phyloP scores from a whole-genome alignment of 2,329 filamentous ascomycete species.

The Aspergillus glaucus region DNA sequence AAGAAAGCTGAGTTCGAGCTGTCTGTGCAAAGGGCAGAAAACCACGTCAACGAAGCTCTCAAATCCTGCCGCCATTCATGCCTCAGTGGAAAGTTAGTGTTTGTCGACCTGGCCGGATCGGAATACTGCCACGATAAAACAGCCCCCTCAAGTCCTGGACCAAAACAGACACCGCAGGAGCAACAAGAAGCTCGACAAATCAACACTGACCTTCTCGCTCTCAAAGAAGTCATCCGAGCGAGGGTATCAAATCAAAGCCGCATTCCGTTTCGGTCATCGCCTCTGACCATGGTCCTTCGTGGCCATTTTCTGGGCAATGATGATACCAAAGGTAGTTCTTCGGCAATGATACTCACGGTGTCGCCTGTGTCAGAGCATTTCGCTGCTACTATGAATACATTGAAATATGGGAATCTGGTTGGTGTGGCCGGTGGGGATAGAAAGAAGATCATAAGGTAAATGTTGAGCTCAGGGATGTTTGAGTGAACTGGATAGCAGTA shows the following conservation, averaged over 20 bases:
- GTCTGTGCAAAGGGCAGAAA: slow-evolving; percentile 30
- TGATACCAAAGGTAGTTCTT: slow-evolving; percentile 16
- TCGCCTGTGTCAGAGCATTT: slow-evolving; percentile 33
- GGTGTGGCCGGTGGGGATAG: slow-evolving; percentile 19
- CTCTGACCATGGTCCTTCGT: slow-evolving; percentile 40
- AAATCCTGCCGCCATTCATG: slow-evolving; percentile 16
- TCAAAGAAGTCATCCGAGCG: slow-evolving; percentile 45
- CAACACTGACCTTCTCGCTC: slow-evolving; percentile 40
- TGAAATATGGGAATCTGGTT: slow-evolving; percentile 40
- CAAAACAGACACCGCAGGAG: slow-evolving; percentile 33
- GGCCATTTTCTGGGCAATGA: slow-evolving; percentile 27
- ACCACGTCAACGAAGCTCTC: slow-evolving; percentile 20
- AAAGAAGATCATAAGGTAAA: background rate
- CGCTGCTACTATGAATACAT: slow-evolving; percentile 38
- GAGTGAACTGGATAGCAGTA: too few species aligned
- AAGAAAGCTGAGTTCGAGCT: slow-evolving; percentile 32
- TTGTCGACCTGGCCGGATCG: slow-evolving; percentile 42
- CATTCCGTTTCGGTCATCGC: slow-evolving; percentile 39
- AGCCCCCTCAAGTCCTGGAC: background rate
- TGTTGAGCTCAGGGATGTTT: background rate
- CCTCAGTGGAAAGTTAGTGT: slow-evolving; percentile 39
- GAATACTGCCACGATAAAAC: slow-evolving; percentile 36
- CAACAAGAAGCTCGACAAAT: slow-evolving; percentile 39
- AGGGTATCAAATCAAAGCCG: slow-evolving; percentile 26
- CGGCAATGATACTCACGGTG: slow-evolving; percentile 36